Base-by-base conservation (phyloP, 1,139 yeast species). In the Candida labiduridarum region DNA sequence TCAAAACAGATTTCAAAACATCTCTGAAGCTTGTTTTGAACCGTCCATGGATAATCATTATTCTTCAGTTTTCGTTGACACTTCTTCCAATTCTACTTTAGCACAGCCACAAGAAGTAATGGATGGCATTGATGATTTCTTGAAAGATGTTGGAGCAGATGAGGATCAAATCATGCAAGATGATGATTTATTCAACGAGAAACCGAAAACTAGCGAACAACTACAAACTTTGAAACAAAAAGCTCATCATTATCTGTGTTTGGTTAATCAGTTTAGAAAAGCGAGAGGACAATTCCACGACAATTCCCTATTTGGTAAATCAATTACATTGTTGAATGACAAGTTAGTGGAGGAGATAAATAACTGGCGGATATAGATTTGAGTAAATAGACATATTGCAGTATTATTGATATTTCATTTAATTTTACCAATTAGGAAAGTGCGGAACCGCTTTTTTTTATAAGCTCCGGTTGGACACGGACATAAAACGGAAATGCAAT, bases 61-160 rank as follows among this genome's bases (percentile, higher is more conserved):
- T 41, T 55, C 59, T 1, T 51, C 56, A 5, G 57, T 58, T 14
- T 59, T 58, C 40, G 53, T 56, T 18, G 60, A 54, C 41, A 47
- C 49, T n/a, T 41, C 44, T 1, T 18, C 27, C 3, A 29, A 10
- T n/a, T 27, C 34, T 1, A 9, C 36, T 16, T 41, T 31, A 14
- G 35, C 19, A 11, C 27, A 30, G 7, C 35, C 15, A 10, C 44
- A 19, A 40, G 40, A 40, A 19, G 50, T 14, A 8, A 25, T 39
- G 3, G 55, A 48, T 16, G 50, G 30, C 2, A 30, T 39, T 1
- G 51, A 50, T 16, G 52, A 51, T 10, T 46, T 51, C 29, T 38
- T 46, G 15, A 48, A 29, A 18, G 39, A 43, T 38, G 46, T 48
- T 9, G 52, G 41, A 22, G 54, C 44, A n/a, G 57, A 52, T 14